Evolutionary conservation across 495 filamentous ascomycete species (phyloP), one percentile per base, ranked within the genome.

Genomic region (Neurospora tetrasperma): DNA sequence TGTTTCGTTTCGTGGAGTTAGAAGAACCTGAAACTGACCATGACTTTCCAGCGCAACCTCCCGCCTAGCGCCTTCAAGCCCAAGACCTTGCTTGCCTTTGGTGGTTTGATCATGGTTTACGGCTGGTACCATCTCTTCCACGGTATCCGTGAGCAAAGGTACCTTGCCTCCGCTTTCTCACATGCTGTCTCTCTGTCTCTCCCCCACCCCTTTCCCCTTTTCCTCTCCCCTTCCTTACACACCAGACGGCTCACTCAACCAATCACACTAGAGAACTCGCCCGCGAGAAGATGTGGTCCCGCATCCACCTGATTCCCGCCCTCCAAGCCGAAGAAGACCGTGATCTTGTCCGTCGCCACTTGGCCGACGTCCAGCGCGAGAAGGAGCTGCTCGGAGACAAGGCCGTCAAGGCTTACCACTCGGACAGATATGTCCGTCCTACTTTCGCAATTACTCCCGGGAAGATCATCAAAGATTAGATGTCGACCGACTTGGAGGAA

Each of bases 261-360:
- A 31, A 14, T 18, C 12, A 31, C 54, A 9, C 54, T 12, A 98
- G 95, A 79, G 96, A 99, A 80, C 91, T 96, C 74, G 92, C 90
- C 71, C 93, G 96, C 66, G 96, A 99, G 79, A 99, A 99, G 86
- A 94, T 97, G 88, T 99, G 96, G 96, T 86, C 90, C 62, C 91
- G 96, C 76, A 94, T 98, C 77, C 89, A 99, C 81, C 85, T 99
- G 69, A 94, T 94, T 79, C 96, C 96, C 41, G 82, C 96, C 75
- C 90, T 99, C 70, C 94, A 98, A 79, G 96, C 96, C 71, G 96
- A 99, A 80, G 92, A 95, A 78, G 96, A 99, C 85, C 91, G 96
- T 69, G 96, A 99, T 84, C 90, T 93, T 79, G 94, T 96, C 75
- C 88, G 96, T 68, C 84, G 94, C 75, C 86, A 94, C 79, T 89